Conservation (phyloP, 2,329 filamentous ascomycete genomes). For the Bertia moriformis region DNA sequence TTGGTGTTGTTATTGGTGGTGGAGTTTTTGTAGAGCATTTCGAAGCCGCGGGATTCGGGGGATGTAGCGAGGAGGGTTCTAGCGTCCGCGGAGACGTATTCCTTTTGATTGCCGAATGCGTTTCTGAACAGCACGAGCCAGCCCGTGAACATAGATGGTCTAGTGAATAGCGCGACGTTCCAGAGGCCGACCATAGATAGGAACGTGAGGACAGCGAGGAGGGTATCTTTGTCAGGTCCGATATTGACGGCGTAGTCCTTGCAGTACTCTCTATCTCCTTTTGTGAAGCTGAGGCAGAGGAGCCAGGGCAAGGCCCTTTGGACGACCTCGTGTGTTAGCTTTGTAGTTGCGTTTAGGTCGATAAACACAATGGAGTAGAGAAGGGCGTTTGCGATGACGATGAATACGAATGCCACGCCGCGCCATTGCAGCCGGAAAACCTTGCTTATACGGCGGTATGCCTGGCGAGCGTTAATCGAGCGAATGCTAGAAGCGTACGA, state of each 20-base stretch:
- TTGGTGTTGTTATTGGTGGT: no score
- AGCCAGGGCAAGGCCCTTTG: background rate
- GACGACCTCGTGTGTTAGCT: background rate
- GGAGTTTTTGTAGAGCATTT: background rate
- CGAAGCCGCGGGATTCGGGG: background rate
- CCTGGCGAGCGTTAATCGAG: background rate
- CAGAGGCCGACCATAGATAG: background rate
- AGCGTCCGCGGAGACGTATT: background rate
- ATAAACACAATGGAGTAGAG: background rate
- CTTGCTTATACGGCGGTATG: background rate
- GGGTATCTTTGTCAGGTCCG: background rate
- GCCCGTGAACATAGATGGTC: background rate
- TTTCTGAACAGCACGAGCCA: background rate
- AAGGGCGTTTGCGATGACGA: background rate
- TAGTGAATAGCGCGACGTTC: background rate
- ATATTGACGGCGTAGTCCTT: background rate
- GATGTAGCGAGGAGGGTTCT: background rate
- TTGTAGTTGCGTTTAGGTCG: background rate
- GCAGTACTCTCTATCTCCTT: background rate
- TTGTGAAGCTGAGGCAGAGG: background rate
- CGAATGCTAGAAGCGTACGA: background rate
- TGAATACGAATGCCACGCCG: background rate
- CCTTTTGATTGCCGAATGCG: background rate
- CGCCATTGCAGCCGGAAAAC: background rate
- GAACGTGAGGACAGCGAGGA: background rate